Evolutionary conservation across 2,329 filamentous ascomycete species (phyloP).

Genomic region (Xylaria sp.): DNA sequence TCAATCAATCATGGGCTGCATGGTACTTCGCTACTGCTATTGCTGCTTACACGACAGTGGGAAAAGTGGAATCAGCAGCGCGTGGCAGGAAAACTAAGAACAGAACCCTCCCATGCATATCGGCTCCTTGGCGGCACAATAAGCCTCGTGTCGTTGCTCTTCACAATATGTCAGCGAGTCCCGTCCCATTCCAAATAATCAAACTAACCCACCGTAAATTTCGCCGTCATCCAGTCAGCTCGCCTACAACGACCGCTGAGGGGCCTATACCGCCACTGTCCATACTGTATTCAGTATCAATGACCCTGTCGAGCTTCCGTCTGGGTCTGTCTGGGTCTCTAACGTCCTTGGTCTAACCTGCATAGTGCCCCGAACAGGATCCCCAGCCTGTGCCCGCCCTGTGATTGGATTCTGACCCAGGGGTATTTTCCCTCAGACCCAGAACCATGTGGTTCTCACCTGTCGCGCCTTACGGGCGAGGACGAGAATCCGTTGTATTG

Average conservation of each 20-base stretch:
- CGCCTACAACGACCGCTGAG: constrained; percentile 26
- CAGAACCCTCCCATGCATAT: constrained; percentile 28
- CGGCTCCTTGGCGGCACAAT: constrained; percentile 38
- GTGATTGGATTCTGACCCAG: constrained; percentile 31
- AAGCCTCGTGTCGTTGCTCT: constrained; percentile 33
- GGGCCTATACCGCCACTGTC: constrained; percentile 17
- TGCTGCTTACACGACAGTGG: constrained; percentile 17
- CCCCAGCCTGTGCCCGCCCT: constrained; percentile 10
- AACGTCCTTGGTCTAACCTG: constrained; percentile 23
- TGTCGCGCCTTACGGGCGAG: not conserved
- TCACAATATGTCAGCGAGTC: constrained; percentile 36
- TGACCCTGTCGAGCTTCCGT: constrained; percentile 10
- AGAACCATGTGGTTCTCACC: constrained; percentile 29
- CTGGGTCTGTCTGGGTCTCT: constrained; percentile 16
- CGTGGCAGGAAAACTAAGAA: constrained; percentile 29
- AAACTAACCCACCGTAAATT: constrained; percentile 25
- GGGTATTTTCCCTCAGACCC: constrained; percentile 27
- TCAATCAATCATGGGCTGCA: constrained; percentile 9
- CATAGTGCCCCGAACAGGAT: constrained; percentile 20
- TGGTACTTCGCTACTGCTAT: constrained; percentile 23
- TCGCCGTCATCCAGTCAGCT: constrained; percentile 35
- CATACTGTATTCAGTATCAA: constrained; percentile 30
- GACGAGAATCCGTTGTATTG: not conserved
- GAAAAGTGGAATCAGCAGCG: constrained; percentile 25
- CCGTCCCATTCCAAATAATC: constrained; percentile 38